Evolutionary conservation across 1,284 basidiomycete species (phyloP), one percentile per base, ranked within the genome.

Genomic region (Mycosarcoma mackinlayi): DNA sequence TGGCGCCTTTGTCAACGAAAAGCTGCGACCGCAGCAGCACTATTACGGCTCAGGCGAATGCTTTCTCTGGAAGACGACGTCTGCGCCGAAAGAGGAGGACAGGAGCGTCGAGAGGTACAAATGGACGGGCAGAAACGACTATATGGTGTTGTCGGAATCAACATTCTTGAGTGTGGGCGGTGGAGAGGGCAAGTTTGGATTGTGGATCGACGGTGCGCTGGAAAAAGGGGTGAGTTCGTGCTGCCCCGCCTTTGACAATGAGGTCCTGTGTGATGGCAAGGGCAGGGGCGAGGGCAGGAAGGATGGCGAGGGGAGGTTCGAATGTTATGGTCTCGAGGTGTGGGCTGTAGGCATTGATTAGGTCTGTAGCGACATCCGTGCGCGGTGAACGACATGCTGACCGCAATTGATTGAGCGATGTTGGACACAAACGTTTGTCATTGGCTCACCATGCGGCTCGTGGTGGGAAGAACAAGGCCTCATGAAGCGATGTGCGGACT

Each of bases 71-170:
- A 68, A 62, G 24, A 91, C 85, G 84, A 46, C 70, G 6, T 71
- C 21, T 59, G 61, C 52, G 38, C 35, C 6, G 37, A 49, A 10
- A 8, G 50, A 39, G 0, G 49, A 38, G 3, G 25, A 40, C 19
- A n/a, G 35, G 1, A 34, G 37, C 27, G 82, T 85, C 13, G 79
- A 92, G 38, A 84, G 91, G 24, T 97, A 88, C 85, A 88, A 87
- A 39, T 94, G 93, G 90, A 94, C 94, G 1, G 93, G 93, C 0
- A 88, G 85, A 80, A 98, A 98, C 80, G 90, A 91, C 61, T 98
- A 97, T 78, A 90, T 96, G 55, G 89, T 92, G 19, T 85, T 96
- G 86, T 88, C 37, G 91, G 89, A 75, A 86, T 94, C 66, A 86
- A 40, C 41, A 18, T 64, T 61, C 42, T 44, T 76, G 13, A 64